A percentile compares a stretch with the other conserved stretches of the same genome.
phyloP scores from a whole-genome alignment of 192 early-diverging fungal species.

The Coemansia reversa region DNA sequence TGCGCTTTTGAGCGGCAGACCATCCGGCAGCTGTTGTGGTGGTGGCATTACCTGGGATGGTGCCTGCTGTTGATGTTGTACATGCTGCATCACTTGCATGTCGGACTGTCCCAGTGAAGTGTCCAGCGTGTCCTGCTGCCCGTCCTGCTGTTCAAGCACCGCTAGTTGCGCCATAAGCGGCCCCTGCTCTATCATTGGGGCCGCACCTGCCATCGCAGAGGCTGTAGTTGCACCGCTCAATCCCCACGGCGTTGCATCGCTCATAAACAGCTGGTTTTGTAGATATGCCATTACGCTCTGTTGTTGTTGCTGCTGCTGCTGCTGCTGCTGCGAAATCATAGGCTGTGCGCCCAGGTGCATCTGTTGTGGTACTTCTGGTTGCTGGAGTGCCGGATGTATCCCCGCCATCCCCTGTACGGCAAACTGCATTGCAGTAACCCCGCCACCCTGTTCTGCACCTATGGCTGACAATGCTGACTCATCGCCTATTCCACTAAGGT shows the following conservation, averaged over 20 bases:
- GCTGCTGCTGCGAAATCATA: not conserved
- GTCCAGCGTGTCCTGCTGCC: not conserved
- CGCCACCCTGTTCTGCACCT: not conserved
- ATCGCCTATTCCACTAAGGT: constrained; percentile 19
- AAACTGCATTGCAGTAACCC: not conserved
- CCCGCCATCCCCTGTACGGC: not conserved
- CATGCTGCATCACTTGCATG: constrained; percentile 13
- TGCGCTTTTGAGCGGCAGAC: constrained; percentile 8
- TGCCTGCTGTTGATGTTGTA: constrained; percentile 30
- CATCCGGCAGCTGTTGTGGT: constrained; percentile 1
- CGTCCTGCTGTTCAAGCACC: not conserved
- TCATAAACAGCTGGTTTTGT: not conserved
- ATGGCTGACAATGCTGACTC: not conserved
- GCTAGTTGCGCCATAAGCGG: not conserved
- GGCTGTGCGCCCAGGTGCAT: not conserved
- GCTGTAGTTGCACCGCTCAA: not conserved
- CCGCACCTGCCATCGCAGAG: not conserved
- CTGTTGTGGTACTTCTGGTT: not conserved
- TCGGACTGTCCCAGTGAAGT: constrained; percentile 1
- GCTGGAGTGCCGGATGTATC: not conserved
- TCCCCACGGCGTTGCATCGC: not conserved
- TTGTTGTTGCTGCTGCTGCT: not conserved
- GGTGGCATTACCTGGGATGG: constrained; percentile 6
- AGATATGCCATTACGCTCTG: not conserved
- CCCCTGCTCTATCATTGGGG: not conserved